Base-by-base conservation (phyloP, 768 basidiomycete genomes). In the Piloderma croceum region DNA sequence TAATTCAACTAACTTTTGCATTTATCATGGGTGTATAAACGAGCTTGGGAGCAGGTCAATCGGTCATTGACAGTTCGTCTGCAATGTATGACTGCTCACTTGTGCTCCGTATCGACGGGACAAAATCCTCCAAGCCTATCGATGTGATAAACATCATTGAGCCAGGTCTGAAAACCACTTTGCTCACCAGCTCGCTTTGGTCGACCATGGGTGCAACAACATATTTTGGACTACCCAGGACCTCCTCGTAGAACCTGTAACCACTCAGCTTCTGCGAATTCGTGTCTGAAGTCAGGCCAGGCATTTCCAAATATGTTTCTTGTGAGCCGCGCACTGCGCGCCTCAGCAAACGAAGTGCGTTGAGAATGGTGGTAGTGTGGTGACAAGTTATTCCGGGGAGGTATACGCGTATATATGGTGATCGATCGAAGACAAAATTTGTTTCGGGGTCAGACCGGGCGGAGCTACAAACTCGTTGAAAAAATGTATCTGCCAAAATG, bases 1-100 rank as follows among this genome's bases (percentile, higher is more conserved):
- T 32, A 11, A 32, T 43, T 29, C 10, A 29, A 9, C 53, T 20
- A 35, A 84, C 83, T 67, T 88, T 91, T 44, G 92, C 90, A 47
- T 94, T 90, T 53, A 99, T 96, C 96, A 99, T 99, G 13, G 96
- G 96, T 0, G 93, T 92, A 57, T 96, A 98, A n/a, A 79, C 74
- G 17, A 97, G 73, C 79, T 92, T 53, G 27, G 35, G 29, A 38
- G 39, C 35, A 33, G 13, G 24, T 9, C 46, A 54, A 5, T 52
- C 56, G 33, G 49, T 56, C 24, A 44, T 36, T 45, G 46, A 24
- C 6, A 38, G 38, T 10, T 27, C 7, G 17, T 41, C 25, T 24
- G 40, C 24, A 20, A 15, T 9, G 31, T 44, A 34, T 17, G 48
- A 37, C 31, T 10, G 56, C 69, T 50, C 41, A 86, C 87, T 62